Base-by-base conservation (phyloP, 495 filamentous ascomycete genomes). In the Hypoxylon cercidicola region DNA sequence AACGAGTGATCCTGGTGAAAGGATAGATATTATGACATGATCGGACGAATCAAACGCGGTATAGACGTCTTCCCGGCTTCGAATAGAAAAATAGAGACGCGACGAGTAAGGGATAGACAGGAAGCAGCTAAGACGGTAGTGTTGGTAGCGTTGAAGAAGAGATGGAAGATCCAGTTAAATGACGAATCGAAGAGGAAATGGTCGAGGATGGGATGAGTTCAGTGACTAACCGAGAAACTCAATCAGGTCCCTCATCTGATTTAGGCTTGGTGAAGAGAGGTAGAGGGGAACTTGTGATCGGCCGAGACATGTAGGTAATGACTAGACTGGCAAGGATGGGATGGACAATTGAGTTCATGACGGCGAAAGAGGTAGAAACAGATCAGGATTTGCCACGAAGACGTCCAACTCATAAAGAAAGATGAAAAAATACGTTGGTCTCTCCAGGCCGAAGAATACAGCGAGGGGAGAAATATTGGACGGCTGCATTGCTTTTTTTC, bases 131-230 rank as follows among this genome's bases (percentile, higher is more conserved):
- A 46, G 21, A 40, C 16, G 23, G 28, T 9, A 58, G 41, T 5
- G 39, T 41, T 23, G 34, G 28, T 9, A 64, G 41, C 9, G 41
- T 34, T 11, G 19, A 21, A 34, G 51, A 50, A 21, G 32, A 35
- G 53, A 44, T 41, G 48, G 48, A n/a, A 25, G 32, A 19, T 50
- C 63, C 37, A 66, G 47, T 40, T 35, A 57, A 66, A 57, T 47
- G 40, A 57, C 52, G 45, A 47, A 21, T 23, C n/a, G 45, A 43
- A 44, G 39, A 18, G 23, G 43, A 43, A 53, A 44, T 4, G 30
- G 48, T 45, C 0, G 32, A 49, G 16, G 25, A 28, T 28, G n/a
- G 25, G 25, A 28, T 3, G 39, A 59, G 54, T 51, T 60, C 28
- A 50, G 49, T 28, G 49, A 58, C 35, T 41, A 41, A 20, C 60